Evolutionary conservation across 2,329 filamentous ascomycete species (phyloP).

Genomic region (Fusarium annulatum): DNA sequence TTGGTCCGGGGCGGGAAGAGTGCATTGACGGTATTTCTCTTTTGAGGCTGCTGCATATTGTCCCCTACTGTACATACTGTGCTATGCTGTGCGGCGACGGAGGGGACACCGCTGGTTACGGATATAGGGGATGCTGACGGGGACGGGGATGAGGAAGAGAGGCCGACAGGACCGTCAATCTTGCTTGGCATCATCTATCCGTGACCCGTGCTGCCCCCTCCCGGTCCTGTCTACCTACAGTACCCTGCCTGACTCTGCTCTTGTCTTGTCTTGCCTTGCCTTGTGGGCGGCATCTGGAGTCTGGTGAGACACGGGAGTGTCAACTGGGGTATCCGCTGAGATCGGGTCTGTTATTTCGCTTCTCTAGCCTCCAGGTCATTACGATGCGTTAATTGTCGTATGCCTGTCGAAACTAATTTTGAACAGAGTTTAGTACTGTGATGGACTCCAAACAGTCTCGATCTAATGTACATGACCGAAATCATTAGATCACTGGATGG

Average conservation of each 20-base stretch:
- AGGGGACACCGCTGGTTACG: slow-evolving; percentile 2
- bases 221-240: background rate
- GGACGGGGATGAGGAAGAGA: slow-evolving; percentile 16
- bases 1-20: slow-evolving; percentile 8
- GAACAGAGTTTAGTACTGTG: background rate
- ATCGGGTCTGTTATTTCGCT: slow-evolving; percentile 28
- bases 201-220: slow-evolving; percentile 1
- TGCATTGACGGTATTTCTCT: slow-evolving; percentile 25
- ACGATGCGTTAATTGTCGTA: background rate
- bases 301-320: slow-evolving; percentile 48
- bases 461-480: background rate
- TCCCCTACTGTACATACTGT: background rate
- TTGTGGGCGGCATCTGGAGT: slow-evolving; percentile 37
- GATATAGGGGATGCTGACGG: slow-evolving; percentile 13
- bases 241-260: background rate
- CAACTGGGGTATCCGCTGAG: slow-evolving; percentile 40
- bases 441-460: background rate
- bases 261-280: slow-evolving; percentile 33
- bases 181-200: slow-evolving; percentile 5
- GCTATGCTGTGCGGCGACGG: background rate
- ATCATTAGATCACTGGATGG: background rate
- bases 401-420: background rate
- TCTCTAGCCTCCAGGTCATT: background rate
- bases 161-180: slow-evolving; percentile 7
- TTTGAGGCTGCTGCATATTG: slow-evolving; percentile 31